phyloP scores from a whole-genome alignment of 352 stramenopile genomes.

The Blastocystis sp. region DNA sequence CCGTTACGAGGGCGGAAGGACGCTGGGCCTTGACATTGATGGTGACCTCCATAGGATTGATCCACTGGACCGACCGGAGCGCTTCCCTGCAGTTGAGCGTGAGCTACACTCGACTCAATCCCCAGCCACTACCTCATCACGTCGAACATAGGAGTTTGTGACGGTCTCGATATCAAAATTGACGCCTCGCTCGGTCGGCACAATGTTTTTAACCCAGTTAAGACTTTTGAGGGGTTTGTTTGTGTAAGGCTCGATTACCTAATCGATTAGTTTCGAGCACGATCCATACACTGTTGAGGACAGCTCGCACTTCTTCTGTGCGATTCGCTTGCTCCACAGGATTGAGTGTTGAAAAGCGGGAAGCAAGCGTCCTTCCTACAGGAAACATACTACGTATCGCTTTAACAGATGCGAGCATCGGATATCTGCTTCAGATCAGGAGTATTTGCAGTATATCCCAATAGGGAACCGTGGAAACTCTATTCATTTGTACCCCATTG shows the following conservation, averaged over 20 bases:
- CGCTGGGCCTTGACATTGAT: slow-evolving; percentile 69
- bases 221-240: slow-evolving; percentile 67
- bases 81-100: slow-evolving; percentile 25
- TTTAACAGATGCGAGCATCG: background rate
- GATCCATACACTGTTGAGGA: slow-evolving; percentile 38
- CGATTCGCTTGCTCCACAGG: background rate
- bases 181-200: slow-evolving; percentile 67
- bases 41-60: slow-evolving; percentile 64
- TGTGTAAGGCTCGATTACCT: slow-evolving; percentile 57
- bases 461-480: background rate
- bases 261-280: background rate
- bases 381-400: background rate
- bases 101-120: background rate
- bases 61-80: background rate
- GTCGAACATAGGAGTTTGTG: slow-evolving; percentile 17
- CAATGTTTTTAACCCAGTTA: slow-evolving; percentile 72
- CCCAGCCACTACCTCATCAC: slow-evolving; percentile 3
- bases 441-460: background rate
- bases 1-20: slow-evolving; percentile 71
- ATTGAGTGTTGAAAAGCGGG: slow-evolving; percentile 34
- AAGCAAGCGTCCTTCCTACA: background rate
- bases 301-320: background rate
- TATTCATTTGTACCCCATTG: background rate
- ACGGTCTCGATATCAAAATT: slow-evolving; percentile 52
- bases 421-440: background rate